phyloP scores from a whole-genome alignment of 495 filamentous ascomycete species.

The Neurospora tetraspora region DNA sequence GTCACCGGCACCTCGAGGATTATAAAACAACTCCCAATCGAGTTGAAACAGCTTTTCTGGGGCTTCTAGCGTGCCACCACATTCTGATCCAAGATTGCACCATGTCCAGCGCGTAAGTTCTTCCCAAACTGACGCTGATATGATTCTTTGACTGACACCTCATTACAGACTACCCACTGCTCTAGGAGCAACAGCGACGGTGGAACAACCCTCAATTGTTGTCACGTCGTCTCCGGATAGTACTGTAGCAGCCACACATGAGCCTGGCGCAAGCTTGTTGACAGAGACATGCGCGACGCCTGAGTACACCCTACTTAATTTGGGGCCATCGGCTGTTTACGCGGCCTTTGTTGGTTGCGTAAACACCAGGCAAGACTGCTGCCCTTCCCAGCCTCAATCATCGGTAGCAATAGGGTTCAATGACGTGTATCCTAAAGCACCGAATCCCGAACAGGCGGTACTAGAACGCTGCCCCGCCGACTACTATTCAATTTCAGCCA shows the following conservation, averaged over 20 bases:
- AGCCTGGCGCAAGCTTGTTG: not conserved
- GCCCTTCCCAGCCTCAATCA: constrained; percentile 7
- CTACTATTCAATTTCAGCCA: constrained; percentile 11
- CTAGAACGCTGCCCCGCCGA: constrained; percentile 9
- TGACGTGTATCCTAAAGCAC: constrained; percentile 5
- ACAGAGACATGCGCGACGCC: constrained; percentile 9
- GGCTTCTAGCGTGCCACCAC: not conserved
- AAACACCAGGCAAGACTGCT: constrained; percentile 10
- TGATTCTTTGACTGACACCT: not conserved
- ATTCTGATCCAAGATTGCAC: not conserved
- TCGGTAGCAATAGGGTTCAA: not conserved
- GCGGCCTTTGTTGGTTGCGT: constrained; percentile 17
- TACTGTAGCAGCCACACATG: not conserved
- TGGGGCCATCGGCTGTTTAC: constrained; percentile 6
- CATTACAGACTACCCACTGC: not conserved
- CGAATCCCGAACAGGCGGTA: not conserved
- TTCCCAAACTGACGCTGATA: not conserved
- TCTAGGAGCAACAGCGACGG: not conserved
- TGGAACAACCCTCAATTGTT: not conserved
- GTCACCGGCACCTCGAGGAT: not conserved
- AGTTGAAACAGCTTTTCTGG: not conserved
- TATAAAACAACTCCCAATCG: not conserved
- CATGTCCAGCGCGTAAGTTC: not conserved
- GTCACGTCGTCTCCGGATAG: not conserved
- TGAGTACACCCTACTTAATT: constrained; percentile 11